These are phyloP conservation scores for Peronospora belbahrii DNA, from an alignment of 352 stramenopile genomes.

Conservation along the genomic window DNA sequence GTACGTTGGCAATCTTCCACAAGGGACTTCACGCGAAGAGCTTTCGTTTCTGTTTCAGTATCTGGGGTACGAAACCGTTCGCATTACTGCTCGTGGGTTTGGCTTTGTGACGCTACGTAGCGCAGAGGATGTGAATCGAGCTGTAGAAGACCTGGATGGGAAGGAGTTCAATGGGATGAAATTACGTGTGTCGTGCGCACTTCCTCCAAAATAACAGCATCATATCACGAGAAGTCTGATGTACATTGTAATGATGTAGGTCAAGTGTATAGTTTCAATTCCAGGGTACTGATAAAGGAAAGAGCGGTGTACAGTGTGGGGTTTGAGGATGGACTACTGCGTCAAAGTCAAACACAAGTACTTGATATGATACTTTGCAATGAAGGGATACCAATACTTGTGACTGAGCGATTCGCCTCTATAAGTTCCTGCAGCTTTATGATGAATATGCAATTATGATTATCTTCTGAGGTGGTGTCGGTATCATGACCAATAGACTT, in stretches of 20 bases:
- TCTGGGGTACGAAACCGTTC: conserved; percentile 70
- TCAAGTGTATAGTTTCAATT: neutral
- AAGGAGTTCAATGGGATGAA: conserved; percentile 79
- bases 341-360: too few species aligned
- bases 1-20: conserved; percentile 78
- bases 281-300: too few species aligned
- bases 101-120: conserved; percentile 77
- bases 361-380: too few species aligned
- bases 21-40: conserved; percentile 70
- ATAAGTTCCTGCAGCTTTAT: too few species aligned
- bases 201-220: conserved; percentile 35
- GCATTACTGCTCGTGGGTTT: conserved; percentile 77
- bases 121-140: conserved; percentile 69
- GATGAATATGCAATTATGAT: too few species aligned
- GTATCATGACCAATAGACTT: too few species aligned
- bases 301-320: too few species aligned
- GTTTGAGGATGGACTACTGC: too few species aligned
- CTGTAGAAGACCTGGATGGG: conserved; percentile 71
- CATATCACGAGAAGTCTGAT: neutral
- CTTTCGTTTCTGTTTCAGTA: conserved; percentile 79
- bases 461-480: too few species aligned
- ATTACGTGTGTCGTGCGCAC: conserved; percentile 52
- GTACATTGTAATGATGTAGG: neutral
- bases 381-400: too few species aligned
- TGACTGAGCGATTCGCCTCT: too few species aligned